Evolutionary conservation across 73 alveolate genomes (phyloP).

Genomic region (Uronychia binucleata): DNA sequence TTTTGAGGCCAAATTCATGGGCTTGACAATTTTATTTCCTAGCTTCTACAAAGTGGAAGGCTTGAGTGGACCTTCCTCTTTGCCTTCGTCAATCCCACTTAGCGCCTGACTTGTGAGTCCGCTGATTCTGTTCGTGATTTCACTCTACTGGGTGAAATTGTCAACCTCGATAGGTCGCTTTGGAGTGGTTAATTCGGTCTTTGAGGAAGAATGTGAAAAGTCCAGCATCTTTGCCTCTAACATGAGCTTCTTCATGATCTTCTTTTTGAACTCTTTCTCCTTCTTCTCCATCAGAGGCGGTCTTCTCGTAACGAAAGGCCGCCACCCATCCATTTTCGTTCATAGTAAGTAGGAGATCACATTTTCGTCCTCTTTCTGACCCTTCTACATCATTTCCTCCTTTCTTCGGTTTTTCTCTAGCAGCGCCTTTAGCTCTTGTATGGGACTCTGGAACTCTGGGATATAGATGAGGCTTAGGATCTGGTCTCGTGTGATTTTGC

Average conservation of each 20-base stretch:
- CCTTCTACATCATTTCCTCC: neutral
- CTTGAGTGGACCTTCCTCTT: too few relatives aligned
- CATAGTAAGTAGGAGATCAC: neutral
- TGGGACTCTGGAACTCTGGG: neutral
- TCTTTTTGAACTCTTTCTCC: neutral
- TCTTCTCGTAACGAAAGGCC: neutral
- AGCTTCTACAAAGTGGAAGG: too few relatives aligned
- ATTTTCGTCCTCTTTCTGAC: neutral
- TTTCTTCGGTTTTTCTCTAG: neutral
- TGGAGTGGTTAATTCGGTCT: too few relatives aligned
- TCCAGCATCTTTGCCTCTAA: too few relatives aligned
- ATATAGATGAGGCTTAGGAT: neutral
- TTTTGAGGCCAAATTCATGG: too few relatives aligned
- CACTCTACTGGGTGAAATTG: too few relatives aligned
- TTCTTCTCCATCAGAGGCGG: neutral
- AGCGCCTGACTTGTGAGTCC: too few relatives aligned
- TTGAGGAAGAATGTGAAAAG: too few relatives aligned
- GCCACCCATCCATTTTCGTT: neutral
- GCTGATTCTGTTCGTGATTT: too few relatives aligned
- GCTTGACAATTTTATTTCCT: too few relatives aligned
- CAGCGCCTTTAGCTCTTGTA: neutral
- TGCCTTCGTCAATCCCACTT: too few relatives aligned
- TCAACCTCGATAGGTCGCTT: too few relatives aligned
- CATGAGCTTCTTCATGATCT: neutral
- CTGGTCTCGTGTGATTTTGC: neutral